Base-by-base conservation (phyloP, 306 rosid species). In the Citrullus amarus region DNA sequence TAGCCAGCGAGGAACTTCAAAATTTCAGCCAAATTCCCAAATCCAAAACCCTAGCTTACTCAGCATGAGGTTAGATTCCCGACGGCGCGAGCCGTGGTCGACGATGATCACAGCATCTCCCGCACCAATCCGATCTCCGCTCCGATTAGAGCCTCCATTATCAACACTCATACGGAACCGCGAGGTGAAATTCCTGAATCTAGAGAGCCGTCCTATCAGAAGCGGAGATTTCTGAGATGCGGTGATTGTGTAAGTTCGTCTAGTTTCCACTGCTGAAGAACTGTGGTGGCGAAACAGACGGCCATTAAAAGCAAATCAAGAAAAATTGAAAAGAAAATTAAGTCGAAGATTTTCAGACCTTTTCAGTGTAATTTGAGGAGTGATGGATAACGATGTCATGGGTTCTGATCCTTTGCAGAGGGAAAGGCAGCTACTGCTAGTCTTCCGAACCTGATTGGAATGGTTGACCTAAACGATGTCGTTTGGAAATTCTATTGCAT, bases 61-160 rank as follows among this genome's bases (percentile, higher is more conserved):
- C 55, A 95, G 91, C 97, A 95, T 86, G 81, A 87, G 81, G 82
- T 95, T 95, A 18, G 97, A 91, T 78, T 95, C 97, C 88, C 78
- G 86, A 54, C 97, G 97, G 63, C 97, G 96, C 2, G 97, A 95
- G 46, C 99, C 99, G 18, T 92, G 99, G 88, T 95, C 97, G 78
- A 95, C 96, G 80, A 95, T 91, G 53, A 95, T 84, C 80, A 95
- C 81, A 14, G 89, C 96, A 62, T 95, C 97, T 76, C 77, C 80
- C 4, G 44, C 80, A 55, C 90, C 84, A 79, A 95, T 82, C 63
- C 80, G 81, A 46, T 67, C 80, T 50, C 91, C 84, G 78, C 92
- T 82, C 63, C 80, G 82, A 54, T 67, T 46, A 25, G 79, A 30
- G 28, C 85, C 86, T 13, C 85, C 88, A 51, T 78, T 86, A 79